Percentiles rank a stretch among this genome's conserved stretches.
Conservation (phyloP, 305 asterid genomes). For the Salvia sclarea region DNA sequence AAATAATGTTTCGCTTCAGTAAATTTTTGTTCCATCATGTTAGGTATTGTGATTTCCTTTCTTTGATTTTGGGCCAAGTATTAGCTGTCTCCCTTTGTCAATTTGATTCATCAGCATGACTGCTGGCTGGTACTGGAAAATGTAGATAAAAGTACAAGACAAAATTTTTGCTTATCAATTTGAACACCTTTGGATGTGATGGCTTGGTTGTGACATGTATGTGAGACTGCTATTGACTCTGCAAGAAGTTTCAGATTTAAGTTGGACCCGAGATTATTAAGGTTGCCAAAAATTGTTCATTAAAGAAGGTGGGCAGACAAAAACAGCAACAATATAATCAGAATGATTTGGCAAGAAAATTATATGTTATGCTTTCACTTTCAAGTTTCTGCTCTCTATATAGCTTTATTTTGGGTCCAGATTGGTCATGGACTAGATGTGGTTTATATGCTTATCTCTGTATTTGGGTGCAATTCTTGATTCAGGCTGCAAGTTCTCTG, state of each 20-base stretch:
- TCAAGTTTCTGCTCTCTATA: slow-evolving; percentile 22
- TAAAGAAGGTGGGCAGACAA: neutral
- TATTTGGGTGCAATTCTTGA: slow-evolving; percentile 28
- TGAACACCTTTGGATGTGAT: neutral
- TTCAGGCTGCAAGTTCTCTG: slow-evolving; percentile 86
- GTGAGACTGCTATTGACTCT: slow-evolving; percentile 16
- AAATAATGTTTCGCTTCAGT: slow-evolving; percentile 2
- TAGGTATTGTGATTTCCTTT: slow-evolving; percentile 1
- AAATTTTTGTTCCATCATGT: neutral
- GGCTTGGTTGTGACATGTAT: slow-evolving; percentile 8
- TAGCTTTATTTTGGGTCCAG: slow-evolving; percentile 26
- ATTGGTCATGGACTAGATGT: slow-evolving; percentile 9
- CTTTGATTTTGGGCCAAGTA: slow-evolving; percentile 17
- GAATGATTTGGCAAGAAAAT: slow-evolving; percentile 16
- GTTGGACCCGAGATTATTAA: neutral
- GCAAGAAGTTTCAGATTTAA: slow-evolving; percentile 1
- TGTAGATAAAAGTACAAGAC: neutral
- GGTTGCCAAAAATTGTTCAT: slow-evolving; percentile 3
- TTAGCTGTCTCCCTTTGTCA: neutral
- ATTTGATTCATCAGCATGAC: slow-evolving; percentile 4
- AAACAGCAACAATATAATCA: slow-evolving; percentile 3
- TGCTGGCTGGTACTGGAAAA: slow-evolving; percentile 18
- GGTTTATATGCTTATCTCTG: slow-evolving; percentile 27
- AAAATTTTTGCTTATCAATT: neutral
- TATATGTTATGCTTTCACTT: slow-evolving; percentile 14